Base-by-base conservation (phyloP, 2,329 filamentous ascomycete genomes). In the Didymella exigua region DNA sequence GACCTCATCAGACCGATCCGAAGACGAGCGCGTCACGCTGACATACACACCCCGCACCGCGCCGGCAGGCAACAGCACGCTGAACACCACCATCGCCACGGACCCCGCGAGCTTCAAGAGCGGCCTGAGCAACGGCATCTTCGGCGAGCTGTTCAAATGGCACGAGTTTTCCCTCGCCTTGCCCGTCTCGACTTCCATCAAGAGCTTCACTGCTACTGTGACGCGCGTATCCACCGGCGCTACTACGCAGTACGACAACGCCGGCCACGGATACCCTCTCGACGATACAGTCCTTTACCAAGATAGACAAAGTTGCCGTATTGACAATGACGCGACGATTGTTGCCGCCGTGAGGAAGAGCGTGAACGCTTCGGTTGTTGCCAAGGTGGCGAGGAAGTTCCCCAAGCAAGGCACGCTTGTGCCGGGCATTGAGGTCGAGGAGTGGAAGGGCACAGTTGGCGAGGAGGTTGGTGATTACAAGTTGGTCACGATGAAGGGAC, bases 141-240 rank as follows among this genome's bases (percentile, higher is more conserved):
- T 54, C 13, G 51, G 51, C 29, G 51, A 54, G 18, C 5, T 45
- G 2, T 49, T 54, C 34, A 54, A 54, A 14, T 54, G 51, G 51
- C 23, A 54, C 40, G 51, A 54, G 27, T 54, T 54, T 40, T 54
- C 45, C 40, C 9, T 41, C 31, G 34, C 29, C 5, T 13, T 54
- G 5, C 51, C 51, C 23, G 19, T 27, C 5, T 18, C 16, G 16
- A 54, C 51, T 2, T 38, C 37, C 16, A 54, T 54, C 40, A 41
- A 45, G 27, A 49, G 45, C 34, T 54, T 54, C 40, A 54, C 37
- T 4, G 51, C 23, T 1, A 45, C 40, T 21, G 51, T 49, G 9
- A 49, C 26, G 8, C 51, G 51, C 9, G 7, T 49, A 6, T 54
- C 51, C 8, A 54, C 33, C 8, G 51, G 45, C 27, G 51, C 19